phyloP scores from a whole-genome alignment of 1,284 basidiomycete species.

The Apiotrichum veenhuisii region DNA sequence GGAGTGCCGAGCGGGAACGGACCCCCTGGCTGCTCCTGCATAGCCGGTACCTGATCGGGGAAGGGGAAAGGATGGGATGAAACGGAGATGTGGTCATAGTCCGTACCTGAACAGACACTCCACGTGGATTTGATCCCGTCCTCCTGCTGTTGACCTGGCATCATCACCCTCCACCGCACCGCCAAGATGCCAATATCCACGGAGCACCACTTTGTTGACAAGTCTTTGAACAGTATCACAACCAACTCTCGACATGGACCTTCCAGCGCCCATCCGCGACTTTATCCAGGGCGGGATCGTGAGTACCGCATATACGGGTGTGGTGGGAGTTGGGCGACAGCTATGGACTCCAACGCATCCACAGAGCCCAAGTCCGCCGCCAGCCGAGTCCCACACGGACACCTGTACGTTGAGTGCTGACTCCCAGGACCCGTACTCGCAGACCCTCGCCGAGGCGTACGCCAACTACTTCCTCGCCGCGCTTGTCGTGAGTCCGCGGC shows the following conservation, averaged over 20 bases:
- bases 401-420: not conserved
- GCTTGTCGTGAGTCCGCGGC: conserved; percentile 30
- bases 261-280: conserved; percentile 23
- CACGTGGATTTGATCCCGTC: not conserved
- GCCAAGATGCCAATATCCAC: no score
- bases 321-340: no score
- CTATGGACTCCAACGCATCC: no score
- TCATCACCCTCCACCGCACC: not conserved
- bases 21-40: no score
- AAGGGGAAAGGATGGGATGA: not conserved
- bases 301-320: not conserved
- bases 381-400: no score
- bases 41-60: no score
- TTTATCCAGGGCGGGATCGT: conserved; percentile 36
- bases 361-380: no score
- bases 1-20: not conserved
- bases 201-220: no score
- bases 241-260: conserved; percentile 24
- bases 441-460: conserved; percentile 31
- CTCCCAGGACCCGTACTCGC: conserved; percentile 37
- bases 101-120: not conserved
- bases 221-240: no score
- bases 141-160: not conserved
- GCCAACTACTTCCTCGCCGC: conserved; percentile 34
- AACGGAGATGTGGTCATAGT: no score